Evolutionary conservation across 495 filamentous ascomycete genomes (phyloP), one percentile per base, ranked within the genome.

Genomic region (Hypomontagnella submonticulosa): DNA sequence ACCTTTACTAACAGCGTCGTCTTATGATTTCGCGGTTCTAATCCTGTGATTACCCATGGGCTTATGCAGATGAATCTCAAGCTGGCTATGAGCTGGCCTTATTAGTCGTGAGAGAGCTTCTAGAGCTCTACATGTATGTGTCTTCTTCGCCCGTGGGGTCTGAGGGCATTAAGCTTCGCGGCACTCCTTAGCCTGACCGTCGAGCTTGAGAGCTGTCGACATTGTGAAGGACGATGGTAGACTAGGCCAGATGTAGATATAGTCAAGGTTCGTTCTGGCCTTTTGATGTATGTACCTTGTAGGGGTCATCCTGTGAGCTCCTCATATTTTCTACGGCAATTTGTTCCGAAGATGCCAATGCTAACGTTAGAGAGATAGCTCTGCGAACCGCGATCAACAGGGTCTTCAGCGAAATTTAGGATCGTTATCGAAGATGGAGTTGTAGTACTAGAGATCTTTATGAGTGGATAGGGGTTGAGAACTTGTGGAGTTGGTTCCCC

Each of bases 241-340:
- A 15, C 46, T 9, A 60, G 4, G 9, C 42, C 23, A 18, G 16
- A 37, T 36, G 19, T 11, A 36, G 30, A 27, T 36, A 8, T 2
- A n/a, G 16, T 36, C 42, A 55, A 56, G 42, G 51, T 63, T 63
- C 44, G 16, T 23, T 2, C 46, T 49, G 36, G 30, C 43, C 36
- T 56, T 53, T 16, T 47, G 49, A 36, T 6, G 30, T 30, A 36
- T 6, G 30, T 30, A 18, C 6, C 4, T 8, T 37, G 3, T n/a
- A 23, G 11, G 51, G 51, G 13, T n/a, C 16, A 58, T 47, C 42
- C n/a, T n/a, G n/a, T n/a, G n/a, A n/a, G n/a, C n/a, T n/a, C n/a
- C 42, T 13, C 18, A 23, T 2, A 19, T 4, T 11, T 32, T 30
- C n/a, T 23, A 38, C 36, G 36, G 36, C 33, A 38, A 19, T 20